Conservation (phyloP, 257 asterid species). For the Marsdenia floribunda region DNA sequence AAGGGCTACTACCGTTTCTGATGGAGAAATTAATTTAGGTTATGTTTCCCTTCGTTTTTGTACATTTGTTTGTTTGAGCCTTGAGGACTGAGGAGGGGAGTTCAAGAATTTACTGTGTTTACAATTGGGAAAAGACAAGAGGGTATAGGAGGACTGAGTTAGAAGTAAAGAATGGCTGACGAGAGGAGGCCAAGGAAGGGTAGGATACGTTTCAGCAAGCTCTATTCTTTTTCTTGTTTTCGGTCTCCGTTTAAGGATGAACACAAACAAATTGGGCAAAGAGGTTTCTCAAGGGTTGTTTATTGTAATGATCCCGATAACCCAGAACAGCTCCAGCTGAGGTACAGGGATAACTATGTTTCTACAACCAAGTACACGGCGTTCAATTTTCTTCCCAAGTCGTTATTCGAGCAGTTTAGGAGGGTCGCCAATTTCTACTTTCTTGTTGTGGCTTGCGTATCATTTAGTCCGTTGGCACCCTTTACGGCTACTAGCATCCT, state of each 20-base stretch:
- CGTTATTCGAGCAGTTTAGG: constrained; percentile 95
- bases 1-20: neutral
- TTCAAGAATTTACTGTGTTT: neutral
- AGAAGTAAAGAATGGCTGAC: constrained; percentile 38
- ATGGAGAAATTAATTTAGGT: neutral
- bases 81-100: neutral
- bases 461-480: constrained; percentile 81
- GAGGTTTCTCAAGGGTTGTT: constrained; percentile 79
- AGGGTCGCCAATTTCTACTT: constrained; percentile 94
- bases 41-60: neutral
- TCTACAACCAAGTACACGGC: constrained; percentile 86
- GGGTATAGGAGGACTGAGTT: neutral
- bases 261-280: constrained; percentile 73
- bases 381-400: constrained; percentile 74
- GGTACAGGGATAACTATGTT: constrained; percentile 68
- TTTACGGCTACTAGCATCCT: constrained; percentile 69
- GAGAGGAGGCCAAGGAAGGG: constrained; percentile 22
- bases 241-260: constrained; percentile 43
- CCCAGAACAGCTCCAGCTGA: constrained; percentile 48
- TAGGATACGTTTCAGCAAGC: constrained; percentile 48
- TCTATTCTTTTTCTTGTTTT: constrained; percentile 70
- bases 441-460: constrained; percentile 82
- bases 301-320: constrained; percentile 80
- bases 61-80: neutral
- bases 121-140: neutral